Percentiles rank a stretch among this genome's conserved stretches.
Conservation (phyloP, 1,284 basidiomycete genomes). For the Phellinidium pouzarii region DNA sequence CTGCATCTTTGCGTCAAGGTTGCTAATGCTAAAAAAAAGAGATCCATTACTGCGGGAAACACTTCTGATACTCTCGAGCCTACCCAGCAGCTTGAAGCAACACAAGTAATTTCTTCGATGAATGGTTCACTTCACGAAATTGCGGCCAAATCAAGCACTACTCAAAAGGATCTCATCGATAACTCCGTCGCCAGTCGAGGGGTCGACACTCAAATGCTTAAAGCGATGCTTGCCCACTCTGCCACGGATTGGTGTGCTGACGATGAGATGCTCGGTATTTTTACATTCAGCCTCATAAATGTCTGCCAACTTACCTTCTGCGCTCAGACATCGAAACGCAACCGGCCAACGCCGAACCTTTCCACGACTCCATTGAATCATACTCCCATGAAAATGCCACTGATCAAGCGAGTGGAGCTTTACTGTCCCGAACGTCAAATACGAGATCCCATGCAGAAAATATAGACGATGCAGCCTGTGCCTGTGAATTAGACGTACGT, state of each 20-base stretch:
- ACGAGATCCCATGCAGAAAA: slow-evolving; percentile 14
- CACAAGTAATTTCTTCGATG: slow-evolving; percentile 2
- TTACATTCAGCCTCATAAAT: not conserved
- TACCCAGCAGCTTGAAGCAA: slow-evolving; percentile 14
- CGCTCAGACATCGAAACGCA: slow-evolving; percentile 43
- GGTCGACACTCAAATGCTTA: slow-evolving; percentile 16
- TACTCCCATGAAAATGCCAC: slow-evolving; percentile 23
- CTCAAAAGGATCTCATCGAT: not conserved
- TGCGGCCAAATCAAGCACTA: not conserved
- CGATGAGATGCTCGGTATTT: slow-evolving; percentile 16
- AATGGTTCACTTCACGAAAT: not conserved
- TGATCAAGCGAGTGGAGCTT: slow-evolving; percentile 17
- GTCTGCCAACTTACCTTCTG: not conserved
- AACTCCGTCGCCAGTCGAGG: not conserved
- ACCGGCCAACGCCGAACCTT: slow-evolving; percentile 19
- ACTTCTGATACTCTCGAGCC: slow-evolving; percentile 6
- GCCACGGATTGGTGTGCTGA: slow-evolving; percentile 7
- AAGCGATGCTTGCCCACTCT: slow-evolving; percentile 8
- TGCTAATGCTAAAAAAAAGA: not conserved
- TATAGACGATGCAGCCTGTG: slow-evolving; percentile 39
- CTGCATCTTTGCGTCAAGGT: not conserved
- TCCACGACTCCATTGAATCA: slow-evolving; percentile 33
- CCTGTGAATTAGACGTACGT: slow-evolving; percentile 55
- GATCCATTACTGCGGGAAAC: not conserved
- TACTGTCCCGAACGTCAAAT: not conserved